phyloP scores from a whole-genome alignment of 768 basidiomycete genomes.

The Gelatoporia subvermispora region DNA sequence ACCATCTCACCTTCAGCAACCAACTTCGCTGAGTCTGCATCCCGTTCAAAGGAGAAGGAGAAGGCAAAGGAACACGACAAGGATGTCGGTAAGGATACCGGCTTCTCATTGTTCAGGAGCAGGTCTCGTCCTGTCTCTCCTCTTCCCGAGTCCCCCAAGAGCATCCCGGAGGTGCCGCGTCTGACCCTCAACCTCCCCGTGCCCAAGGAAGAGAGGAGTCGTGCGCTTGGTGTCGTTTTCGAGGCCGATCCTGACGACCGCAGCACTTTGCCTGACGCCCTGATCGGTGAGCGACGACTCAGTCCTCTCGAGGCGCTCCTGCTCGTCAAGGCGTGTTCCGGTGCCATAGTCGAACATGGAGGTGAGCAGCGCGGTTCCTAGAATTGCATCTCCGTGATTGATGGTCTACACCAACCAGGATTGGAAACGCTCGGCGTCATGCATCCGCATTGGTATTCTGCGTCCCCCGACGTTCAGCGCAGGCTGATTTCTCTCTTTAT shows the following conservation, averaged over 20 bases:
- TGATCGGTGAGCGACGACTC: constrained; percentile 54
- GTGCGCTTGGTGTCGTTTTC: constrained; percentile 51
- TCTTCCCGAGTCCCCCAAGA: constrained; percentile 28
- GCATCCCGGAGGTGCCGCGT: constrained; percentile 37
- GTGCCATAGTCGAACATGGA: constrained; percentile 63
- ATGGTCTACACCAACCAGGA: constrained; percentile 36
- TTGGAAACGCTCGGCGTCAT: constrained; percentile 78
- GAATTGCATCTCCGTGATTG: constrained; percentile 5
- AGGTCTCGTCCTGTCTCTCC: constrained; percentile 39
- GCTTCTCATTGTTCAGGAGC: constrained; percentile 46
- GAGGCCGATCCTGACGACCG: constrained; percentile 52
- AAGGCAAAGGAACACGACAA: constrained; percentile 33
- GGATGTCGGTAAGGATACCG: constrained; percentile 31
- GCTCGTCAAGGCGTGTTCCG: constrained; percentile 65
- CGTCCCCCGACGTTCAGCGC: constrained; percentile 65
- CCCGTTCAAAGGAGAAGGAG: constrained; percentile 27
- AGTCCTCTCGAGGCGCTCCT: constrained; percentile 58
- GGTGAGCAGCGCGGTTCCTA: constrained; percentile 16
- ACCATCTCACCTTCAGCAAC: constrained; percentile 31
- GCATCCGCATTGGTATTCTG: constrained; percentile 81
- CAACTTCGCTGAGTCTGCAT: constrained; percentile 22
- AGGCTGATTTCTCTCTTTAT: constrained; percentile 69
- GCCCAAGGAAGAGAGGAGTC: constrained; percentile 42
- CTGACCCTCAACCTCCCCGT: constrained; percentile 60
- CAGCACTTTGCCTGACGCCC: constrained; percentile 43